Evolutionary conservation across 2,329 filamentous ascomycete genomes (phyloP).

Genomic region (Aspergillus sp.): DNA sequence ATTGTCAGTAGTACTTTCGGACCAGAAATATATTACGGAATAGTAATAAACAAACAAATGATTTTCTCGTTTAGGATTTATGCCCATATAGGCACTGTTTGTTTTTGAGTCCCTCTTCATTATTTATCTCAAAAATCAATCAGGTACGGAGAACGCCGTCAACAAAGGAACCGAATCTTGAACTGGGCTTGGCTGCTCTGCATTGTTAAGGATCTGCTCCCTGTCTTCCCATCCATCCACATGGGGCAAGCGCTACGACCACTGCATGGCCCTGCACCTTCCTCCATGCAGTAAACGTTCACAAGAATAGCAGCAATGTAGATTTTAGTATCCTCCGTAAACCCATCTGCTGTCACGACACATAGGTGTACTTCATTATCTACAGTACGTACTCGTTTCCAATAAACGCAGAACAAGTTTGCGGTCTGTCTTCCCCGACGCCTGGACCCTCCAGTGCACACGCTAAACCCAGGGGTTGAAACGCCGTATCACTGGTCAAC

Average conservation of each 20-base stretch:
- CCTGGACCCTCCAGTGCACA: neutral
- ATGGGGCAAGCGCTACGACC: slow-evolving; percentile 9
- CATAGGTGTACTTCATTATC: neutral
- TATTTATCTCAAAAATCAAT: neutral
- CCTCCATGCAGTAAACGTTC: neutral
- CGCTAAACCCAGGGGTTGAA: slow-evolving; percentile 4
- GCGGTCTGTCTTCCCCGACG: neutral
- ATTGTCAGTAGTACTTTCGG: neutral
- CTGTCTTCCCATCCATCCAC: slow-evolving; percentile 5
- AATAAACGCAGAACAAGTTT: neutral
- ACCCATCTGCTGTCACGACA: neutral
- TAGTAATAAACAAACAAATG: neutral
- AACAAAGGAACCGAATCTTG: neutral
- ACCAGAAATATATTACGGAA: neutral
- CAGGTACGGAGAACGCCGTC: neutral
- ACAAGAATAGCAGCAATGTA: neutral
- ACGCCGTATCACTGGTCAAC: neutral
- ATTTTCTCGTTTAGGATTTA: too few species aligned
- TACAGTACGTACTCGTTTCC: neutral
- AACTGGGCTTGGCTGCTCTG: slow-evolving; percentile 5
- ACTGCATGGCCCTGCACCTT: slow-evolving; percentile 8
- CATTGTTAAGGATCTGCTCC: slow-evolving; percentile 1
- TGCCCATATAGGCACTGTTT: too few species aligned
- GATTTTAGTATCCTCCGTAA: neutral
- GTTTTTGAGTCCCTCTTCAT: too few species aligned